Evolutionary conservation across 2,329 filamentous ascomycete genomes (phyloP).

Genomic region (Fusarium drepaniforme): DNA sequence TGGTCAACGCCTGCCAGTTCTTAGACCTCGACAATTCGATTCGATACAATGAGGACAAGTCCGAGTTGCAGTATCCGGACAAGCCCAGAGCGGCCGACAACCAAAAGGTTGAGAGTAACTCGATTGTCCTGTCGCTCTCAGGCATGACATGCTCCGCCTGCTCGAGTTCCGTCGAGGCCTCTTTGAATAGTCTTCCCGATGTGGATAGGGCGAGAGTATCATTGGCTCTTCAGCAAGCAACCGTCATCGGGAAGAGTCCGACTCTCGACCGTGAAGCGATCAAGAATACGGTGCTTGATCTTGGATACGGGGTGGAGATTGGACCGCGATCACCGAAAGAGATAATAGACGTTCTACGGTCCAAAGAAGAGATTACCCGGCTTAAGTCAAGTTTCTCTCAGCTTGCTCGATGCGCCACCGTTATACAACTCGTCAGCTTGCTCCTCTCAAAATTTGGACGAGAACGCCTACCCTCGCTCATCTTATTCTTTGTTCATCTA

Average conservation of each 20-base stretch:
- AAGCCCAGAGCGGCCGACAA: neutral
- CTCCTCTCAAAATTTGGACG: neutral
- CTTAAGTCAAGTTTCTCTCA: conserved; percentile 5
- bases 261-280: neutral
- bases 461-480: neutral
- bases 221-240: conserved; percentile 5
- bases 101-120: neutral
- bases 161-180: neutral
- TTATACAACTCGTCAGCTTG: neutral
- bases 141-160: conserved; percentile 15
- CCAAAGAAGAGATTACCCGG: neutral
- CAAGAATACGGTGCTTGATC: neutral
- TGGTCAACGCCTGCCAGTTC: conserved; percentile 19
- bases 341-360: conserved; percentile 2
- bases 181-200: neutral
- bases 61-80: neutral
- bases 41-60: conserved; percentile 16
- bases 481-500: neutral
- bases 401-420: neutral
- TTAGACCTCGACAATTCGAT: conserved; percentile 13
- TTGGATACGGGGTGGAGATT: conserved; percentile 3
- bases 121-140: neutral
- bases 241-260: neutral
- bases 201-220: conserved; percentile 2
- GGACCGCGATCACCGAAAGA: conserved; percentile 8